Conservation (phyloP, 2,329 filamentous ascomycete genomes). For the Pseudogymnoascus sp. region DNA sequence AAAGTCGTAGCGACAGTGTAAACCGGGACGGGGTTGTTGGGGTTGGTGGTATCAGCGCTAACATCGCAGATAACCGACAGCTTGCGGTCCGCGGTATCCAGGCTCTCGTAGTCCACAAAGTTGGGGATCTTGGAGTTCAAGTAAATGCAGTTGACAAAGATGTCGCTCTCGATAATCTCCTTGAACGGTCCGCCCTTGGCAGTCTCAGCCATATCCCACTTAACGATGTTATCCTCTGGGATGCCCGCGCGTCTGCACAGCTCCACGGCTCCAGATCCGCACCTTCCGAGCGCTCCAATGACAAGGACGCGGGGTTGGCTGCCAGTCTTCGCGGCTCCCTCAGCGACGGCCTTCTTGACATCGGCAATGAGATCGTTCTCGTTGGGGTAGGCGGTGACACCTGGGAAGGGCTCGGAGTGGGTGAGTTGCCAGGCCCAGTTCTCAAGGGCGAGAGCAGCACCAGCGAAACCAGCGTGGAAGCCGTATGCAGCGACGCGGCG, state of each 20-base stretch:
- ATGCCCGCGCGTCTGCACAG: slow-evolving; percentile 69
- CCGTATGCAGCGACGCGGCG: slow-evolving; percentile 57
- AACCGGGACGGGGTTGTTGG: slow-evolving; percentile 63
- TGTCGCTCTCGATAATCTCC: slow-evolving; percentile 68
- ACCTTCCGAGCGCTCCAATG: slow-evolving; percentile 78
- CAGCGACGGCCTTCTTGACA: slow-evolving; percentile 63
- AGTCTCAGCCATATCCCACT: slow-evolving; percentile 75
- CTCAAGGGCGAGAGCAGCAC: slow-evolving; percentile 66
- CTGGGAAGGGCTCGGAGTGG: slow-evolving; percentile 60
- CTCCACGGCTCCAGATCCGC: slow-evolving; percentile 77
- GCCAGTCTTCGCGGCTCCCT: slow-evolving; percentile 60
- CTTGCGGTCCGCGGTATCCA: slow-evolving; percentile 61
- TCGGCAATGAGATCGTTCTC: slow-evolving; percentile 66
- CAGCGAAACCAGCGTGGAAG: slow-evolving; percentile 69
- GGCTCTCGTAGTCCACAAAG: slow-evolving; percentile 66
- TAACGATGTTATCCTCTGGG: slow-evolving; percentile 57
- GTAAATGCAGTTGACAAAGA: slow-evolving; percentile 88
- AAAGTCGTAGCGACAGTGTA: slow-evolving; percentile 84
- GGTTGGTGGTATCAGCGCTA: slow-evolving; percentile 66
- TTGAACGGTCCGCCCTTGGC: slow-evolving; percentile 60
- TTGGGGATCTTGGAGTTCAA: slow-evolving; percentile 70
- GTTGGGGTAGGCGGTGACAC: slow-evolving; percentile 63
- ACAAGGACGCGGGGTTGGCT: slow-evolving; percentile 68
- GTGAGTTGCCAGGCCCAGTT: slow-evolving; percentile 78
- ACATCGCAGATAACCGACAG: slow-evolving; percentile 78